phyloP scores from a whole-genome alignment of 164 flowering plant genomes.

The Chimonanthus praecox region DNA sequence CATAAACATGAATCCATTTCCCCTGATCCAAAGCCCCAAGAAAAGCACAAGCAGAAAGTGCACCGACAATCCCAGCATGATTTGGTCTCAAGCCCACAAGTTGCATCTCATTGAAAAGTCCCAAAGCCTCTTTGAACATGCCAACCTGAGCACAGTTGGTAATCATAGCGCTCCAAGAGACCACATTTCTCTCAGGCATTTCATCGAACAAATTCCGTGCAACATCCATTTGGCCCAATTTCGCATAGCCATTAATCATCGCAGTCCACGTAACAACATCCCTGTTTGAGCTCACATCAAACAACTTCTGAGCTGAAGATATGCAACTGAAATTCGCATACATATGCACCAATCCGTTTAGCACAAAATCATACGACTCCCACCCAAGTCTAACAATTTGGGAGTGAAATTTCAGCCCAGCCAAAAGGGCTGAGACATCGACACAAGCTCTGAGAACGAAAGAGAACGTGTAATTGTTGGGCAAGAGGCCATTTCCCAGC shows the following conservation, averaged over 20 bases:
- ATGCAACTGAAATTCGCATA: slow-evolving; percentile 40
- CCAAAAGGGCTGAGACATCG: slow-evolving; percentile 18
- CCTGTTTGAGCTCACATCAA: slow-evolving; percentile 32
- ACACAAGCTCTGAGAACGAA: slow-evolving; percentile 48
- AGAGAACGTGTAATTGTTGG: slow-evolving; percentile 76
- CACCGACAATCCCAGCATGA: slow-evolving; percentile 42
- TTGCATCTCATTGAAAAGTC: slow-evolving; percentile 40
- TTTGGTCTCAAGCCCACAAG: slow-evolving; percentile 35
- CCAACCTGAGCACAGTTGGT: slow-evolving; percentile 40
- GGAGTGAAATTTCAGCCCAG: slow-evolving; percentile 30
- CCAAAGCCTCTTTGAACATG: slow-evolving; percentile 36
- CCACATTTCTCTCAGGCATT: slow-evolving; percentile 55
- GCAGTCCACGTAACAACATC: slow-evolving; percentile 73
- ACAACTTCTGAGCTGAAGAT: slow-evolving; percentile 40
- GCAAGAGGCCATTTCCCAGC: slow-evolving; percentile 28
- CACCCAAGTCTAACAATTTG: slow-evolving; percentile 52
- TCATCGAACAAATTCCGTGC: slow-evolving; percentile 50
- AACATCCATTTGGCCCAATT: slow-evolving; percentile 25
- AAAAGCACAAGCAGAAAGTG: slow-evolving; percentile 41
- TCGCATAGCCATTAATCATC: slow-evolving; percentile 53
- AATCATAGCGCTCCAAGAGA: slow-evolving; percentile 60
- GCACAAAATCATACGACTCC: slow-evolving; percentile 68
- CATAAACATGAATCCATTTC: slow-evolving; percentile 54
- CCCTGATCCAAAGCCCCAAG: slow-evolving; percentile 56
- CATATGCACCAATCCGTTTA: slow-evolving; percentile 55